These are phyloP conservation scores for Cadophora sp. DNA, from an alignment of 2,329 filamentous ascomycete species.

Conservation along the genomic window DNA sequence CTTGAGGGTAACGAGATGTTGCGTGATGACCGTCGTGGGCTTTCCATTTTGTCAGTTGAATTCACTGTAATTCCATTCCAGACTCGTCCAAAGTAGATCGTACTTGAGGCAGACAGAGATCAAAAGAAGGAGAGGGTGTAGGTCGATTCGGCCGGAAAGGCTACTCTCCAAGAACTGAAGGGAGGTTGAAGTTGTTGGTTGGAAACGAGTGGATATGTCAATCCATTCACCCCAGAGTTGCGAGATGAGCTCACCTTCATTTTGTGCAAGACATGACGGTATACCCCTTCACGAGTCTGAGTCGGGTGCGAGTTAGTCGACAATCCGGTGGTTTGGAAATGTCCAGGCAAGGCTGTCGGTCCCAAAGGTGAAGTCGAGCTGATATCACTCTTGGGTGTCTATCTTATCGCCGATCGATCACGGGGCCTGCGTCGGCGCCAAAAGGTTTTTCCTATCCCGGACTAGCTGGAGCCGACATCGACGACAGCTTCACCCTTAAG, in stretches of 20 bases:
- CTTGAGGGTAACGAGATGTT: not conserved
- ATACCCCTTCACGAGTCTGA: not conserved
- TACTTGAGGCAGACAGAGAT: not conserved
- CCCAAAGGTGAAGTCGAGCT: not conserved
- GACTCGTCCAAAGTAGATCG: not conserved
- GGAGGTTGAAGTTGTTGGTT: not conserved
- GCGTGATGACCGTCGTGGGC: not conserved
- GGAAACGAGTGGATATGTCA: not conserved
- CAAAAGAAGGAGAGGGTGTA: not conserved
- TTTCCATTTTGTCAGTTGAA: slow-evolving; percentile 8
- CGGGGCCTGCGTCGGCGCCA: not conserved
- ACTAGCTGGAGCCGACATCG: not conserved
- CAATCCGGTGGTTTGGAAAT: not conserved
- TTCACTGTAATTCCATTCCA: not conserved
- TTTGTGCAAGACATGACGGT: slow-evolving; percentile 9
- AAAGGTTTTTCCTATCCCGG: not conserved
- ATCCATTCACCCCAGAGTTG: too few relatives aligned
- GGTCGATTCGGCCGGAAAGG: not conserved
- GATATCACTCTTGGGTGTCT: not conserved
- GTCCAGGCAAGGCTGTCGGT: slow-evolving; percentile 10
- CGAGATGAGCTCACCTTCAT: not conserved
- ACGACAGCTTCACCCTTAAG: not conserved
- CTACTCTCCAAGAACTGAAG: not conserved
- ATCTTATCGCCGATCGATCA: not conserved
- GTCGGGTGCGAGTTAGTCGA: not conserved